Evolutionary conservation across 2,329 filamentous ascomycete genomes (phyloP).

Genomic region (Colletotrichum navitas): DNA sequence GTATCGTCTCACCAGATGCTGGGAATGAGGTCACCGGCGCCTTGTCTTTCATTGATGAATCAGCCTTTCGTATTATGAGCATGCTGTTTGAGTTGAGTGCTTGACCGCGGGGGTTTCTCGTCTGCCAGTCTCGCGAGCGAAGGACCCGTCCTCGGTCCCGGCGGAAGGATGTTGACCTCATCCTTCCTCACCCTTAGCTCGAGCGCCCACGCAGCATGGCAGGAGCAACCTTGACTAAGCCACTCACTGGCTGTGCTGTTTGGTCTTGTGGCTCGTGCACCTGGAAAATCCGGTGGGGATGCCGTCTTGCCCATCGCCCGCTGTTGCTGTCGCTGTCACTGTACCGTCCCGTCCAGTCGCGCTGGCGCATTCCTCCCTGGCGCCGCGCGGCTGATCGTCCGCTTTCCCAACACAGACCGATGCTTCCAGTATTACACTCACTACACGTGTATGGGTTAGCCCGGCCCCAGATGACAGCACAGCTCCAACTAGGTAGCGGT

Average conservation of each 20-base stretch:
- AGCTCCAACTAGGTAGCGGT: conserved; percentile 14
- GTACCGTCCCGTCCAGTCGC: conserved; percentile 34
- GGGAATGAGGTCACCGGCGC: conserved; percentile 25
- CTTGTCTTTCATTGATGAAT: conserved; percentile 20
- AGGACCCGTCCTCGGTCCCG: conserved; percentile 29
- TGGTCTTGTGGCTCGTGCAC: conserved; percentile 35
- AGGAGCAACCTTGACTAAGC: conserved; percentile 20
- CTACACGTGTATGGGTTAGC: conserved; percentile 4
- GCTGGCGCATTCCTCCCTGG: conserved; percentile 40
- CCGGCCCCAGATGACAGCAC: conserved; percentile 25
- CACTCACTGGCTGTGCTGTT: conserved; percentile 25
- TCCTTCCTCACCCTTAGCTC: neutral
- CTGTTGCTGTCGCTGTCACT: conserved; percentile 24
- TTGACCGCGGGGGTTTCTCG: conserved; percentile 6
- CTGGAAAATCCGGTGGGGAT: conserved; percentile 24
- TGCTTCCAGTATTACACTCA: neutral
- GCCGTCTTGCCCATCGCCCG: neutral
- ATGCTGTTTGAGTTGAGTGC: neutral
- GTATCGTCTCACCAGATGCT: neutral
- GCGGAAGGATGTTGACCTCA: conserved; percentile 17
- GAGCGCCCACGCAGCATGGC: neutral
- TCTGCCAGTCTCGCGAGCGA: conserved; percentile 1
- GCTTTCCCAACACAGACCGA: conserved; percentile 31
- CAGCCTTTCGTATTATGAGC: neutral
- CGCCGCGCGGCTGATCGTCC: conserved; percentile 30